phyloP scores from a whole-genome alignment of 805 yeast genomes.

The Nakazawaea peltata region DNA sequence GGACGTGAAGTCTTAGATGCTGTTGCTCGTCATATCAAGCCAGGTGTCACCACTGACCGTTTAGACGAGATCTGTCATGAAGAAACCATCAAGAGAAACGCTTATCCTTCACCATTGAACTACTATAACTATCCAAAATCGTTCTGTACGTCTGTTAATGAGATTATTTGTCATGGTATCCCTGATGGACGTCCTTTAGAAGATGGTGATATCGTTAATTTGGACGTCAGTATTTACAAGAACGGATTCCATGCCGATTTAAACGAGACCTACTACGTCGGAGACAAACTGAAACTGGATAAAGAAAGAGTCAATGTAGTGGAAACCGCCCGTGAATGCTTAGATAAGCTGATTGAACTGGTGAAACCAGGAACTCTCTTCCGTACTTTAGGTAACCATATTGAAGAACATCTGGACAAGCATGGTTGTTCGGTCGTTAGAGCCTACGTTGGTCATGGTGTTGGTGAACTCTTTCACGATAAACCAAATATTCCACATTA shows the following conservation, averaged over 20 bases:
- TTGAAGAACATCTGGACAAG: constrained; percentile 77
- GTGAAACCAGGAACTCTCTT: constrained; percentile 92
- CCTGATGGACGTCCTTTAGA: constrained; percentile 83
- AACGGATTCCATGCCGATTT: constrained; percentile 91
- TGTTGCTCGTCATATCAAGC: constrained; percentile 75
- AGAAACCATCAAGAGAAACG: constrained; percentile 81
- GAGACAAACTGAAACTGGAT: constrained; percentile 75
- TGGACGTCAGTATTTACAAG: constrained; percentile 80
- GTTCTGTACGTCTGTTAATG: constrained; percentile 89
- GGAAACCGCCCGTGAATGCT: constrained; percentile 83
- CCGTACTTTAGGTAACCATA: constrained; percentile 78
- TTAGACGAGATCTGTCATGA: constrained; percentile 80
- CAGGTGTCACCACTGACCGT: constrained; percentile 92
- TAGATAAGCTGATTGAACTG: constrained; percentile 71
- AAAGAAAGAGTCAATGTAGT: constrained; percentile 82
- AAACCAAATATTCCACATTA: constrained; percentile 93
- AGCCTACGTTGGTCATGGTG: constrained; percentile 92
- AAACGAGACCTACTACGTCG: constrained; percentile 95
- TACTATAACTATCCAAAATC: constrained; percentile 92
- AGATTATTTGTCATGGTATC: constrained; percentile 93
- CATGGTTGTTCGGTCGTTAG: constrained; percentile 82
- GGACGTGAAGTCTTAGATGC: constrained; percentile 87
- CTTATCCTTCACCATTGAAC: constrained; percentile 93
- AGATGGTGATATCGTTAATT: constrained; percentile 92
- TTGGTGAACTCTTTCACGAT: constrained; percentile 78